Evolutionary conservation across 2,329 filamentous ascomycete species (phyloP).

Genomic region (Claviceps quebecensis): DNA sequence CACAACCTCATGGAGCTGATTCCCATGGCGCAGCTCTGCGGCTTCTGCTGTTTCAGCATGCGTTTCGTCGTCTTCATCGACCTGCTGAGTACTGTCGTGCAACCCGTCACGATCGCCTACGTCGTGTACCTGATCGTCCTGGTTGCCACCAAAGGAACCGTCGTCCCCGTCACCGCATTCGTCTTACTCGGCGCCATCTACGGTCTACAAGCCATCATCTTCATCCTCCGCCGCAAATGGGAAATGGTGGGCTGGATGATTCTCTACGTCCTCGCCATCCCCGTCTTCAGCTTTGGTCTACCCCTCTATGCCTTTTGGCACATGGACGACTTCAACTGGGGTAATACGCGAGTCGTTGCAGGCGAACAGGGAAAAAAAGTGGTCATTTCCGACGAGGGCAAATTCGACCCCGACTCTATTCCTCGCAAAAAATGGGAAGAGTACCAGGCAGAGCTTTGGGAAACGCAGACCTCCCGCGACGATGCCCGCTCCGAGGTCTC

Average conservation of each 20-base stretch:
- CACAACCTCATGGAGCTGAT: constrained; percentile 96
- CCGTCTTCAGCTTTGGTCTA: constrained; percentile 79
- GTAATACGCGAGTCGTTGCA: constrained; percentile 93
- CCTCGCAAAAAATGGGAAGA: constrained; percentile 99
- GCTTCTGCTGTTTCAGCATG: constrained; percentile 99
- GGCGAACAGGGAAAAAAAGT: constrained; percentile 88
- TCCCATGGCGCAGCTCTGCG: constrained; percentile 83
- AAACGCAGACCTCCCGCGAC: constrained; percentile 70
- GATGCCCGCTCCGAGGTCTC: constrained; percentile 78
- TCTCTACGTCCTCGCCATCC: constrained; percentile 81
- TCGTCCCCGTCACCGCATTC: constrained; percentile 74
- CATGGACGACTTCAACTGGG: constrained; percentile 99
- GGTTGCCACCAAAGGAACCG: constrained; percentile 43
- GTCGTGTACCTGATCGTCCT: constrained; percentile 78
- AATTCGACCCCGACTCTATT: constrained; percentile 85
- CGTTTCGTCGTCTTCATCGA: constrained; percentile 94
- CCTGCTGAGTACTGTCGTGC: constrained; percentile 78
- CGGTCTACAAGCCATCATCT: constrained; percentile 91
- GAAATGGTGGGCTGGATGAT: constrained; percentile 99
- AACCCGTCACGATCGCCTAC: constrained; percentile 82
- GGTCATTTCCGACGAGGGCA: constrained; percentile 90
- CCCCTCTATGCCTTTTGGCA: constrained; percentile 96
- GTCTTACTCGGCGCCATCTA: constrained; percentile 91
- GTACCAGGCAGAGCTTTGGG: constrained; percentile 96
- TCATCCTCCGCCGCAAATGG: constrained; percentile 93